Percentiles rank a stretch among this genome's conserved stretches.
Conservation (phyloP, 768 basidiomycete genomes). For the Rhizopogon rudus region DNA sequence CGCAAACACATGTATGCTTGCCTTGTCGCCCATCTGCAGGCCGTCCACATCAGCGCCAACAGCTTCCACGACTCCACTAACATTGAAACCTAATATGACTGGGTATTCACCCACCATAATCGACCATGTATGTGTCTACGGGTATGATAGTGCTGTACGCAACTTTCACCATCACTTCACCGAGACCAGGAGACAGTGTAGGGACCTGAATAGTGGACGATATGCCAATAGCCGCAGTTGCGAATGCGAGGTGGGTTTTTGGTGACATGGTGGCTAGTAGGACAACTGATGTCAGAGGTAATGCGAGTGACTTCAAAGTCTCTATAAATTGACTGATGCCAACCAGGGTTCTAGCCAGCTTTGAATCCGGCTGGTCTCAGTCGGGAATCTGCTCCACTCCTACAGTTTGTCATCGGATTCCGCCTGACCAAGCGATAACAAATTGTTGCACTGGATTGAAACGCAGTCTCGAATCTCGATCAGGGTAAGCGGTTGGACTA, state of each 20-base stretch:
- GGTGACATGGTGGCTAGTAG: background rate
- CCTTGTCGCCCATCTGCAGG: constrained; percentile 36
- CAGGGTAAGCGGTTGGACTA: too few species aligned
- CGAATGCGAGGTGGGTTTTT: constrained; percentile 37
- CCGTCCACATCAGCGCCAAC: constrained; percentile 30
- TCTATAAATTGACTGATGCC: too few species aligned
- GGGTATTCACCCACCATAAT: constrained; percentile 31
- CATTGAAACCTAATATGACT: constrained; percentile 31
- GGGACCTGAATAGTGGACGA: constrained; percentile 32
- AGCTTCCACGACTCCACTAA: constrained; percentile 33
- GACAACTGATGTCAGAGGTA: background rate
- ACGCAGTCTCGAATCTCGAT: too few species aligned
- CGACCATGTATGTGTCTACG: constrained; percentile 35
- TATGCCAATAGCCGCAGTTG: constrained; percentile 29
- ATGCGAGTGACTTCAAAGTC: too few species aligned
- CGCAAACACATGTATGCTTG: constrained; percentile 12
- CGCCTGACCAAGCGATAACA: too few species aligned
- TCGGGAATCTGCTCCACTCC: too few species aligned
- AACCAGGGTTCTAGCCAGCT: too few species aligned
- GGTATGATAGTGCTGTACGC: constrained; percentile 36
- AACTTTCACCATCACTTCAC: constrained; percentile 38
- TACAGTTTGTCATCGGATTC: too few species aligned
- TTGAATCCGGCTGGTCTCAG: too few species aligned
- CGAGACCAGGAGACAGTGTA: constrained; percentile 29
- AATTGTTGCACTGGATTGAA: too few species aligned